Conservation (phyloP, 2,329 filamentous ascomycete species). For the Botryotinia convoluta region DNA sequence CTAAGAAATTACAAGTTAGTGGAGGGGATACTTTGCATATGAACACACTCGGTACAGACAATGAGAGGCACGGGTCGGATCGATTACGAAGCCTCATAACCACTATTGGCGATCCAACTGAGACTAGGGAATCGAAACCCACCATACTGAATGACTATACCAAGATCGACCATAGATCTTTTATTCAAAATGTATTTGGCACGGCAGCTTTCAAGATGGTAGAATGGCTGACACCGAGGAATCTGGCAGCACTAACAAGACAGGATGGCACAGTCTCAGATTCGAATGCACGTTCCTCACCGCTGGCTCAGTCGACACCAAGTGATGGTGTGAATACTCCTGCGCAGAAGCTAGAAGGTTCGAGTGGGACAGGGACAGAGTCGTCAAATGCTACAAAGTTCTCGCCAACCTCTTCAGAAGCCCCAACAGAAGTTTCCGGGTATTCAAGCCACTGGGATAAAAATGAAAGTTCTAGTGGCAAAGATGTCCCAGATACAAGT, state of each 20-base stretch:
- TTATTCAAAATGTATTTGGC: slow-evolving; percentile 63
- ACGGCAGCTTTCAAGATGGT: slow-evolving; percentile 68
- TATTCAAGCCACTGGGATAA: background rate
- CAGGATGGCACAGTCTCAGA: slow-evolving; percentile 13
- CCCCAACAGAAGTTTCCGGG: background rate
- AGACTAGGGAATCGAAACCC: background rate
- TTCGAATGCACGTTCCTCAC: background rate
- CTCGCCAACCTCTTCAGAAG: background rate
- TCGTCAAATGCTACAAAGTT: background rate
- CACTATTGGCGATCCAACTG: background rate
- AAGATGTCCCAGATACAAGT: background rate
- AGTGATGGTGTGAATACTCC: slow-evolving; percentile 8
- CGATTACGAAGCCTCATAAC: background rate
- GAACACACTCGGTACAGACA: background rate
- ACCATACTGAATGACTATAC: slow-evolving; percentile 30
- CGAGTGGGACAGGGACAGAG: background rate
- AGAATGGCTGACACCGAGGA: slow-evolving; percentile 64
- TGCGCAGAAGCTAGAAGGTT: slow-evolving; percentile 8
- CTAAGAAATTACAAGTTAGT: background rate
- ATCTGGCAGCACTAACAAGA: slow-evolving; percentile 29
- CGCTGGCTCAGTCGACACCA: background rate
- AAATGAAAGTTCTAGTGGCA: background rate
- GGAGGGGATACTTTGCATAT: background rate
- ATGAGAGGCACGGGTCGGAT: background rate
- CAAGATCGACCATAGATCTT: slow-evolving; percentile 58